These are phyloP conservation scores for Daldinia childiae DNA, from an alignment of 495 filamentous ascomycete species.

Conservation along the genomic window DNA sequence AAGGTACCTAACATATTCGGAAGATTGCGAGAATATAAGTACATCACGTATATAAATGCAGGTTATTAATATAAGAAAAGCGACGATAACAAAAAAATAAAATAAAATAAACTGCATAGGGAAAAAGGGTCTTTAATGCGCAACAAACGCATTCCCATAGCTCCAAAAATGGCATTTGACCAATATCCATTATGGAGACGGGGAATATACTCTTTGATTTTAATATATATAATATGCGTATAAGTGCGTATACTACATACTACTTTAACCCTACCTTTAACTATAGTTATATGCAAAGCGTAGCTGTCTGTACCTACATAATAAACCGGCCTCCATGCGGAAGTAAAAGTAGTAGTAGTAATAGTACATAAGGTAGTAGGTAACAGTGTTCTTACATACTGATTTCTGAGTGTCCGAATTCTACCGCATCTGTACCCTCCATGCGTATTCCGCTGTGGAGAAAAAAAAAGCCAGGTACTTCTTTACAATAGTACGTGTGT, in stretches of 20 bases:
- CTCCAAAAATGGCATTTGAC: constrained; percentile 41
- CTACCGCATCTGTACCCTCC: constrained; percentile 31
- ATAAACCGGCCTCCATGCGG: neutral
- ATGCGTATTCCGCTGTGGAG: constrained; percentile 40
- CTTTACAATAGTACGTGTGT: neutral
- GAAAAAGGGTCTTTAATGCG: constrained; percentile 27
- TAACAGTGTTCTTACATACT: neutral
- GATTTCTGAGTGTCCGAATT: constrained; percentile 34
- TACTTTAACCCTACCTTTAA: constrained; percentile 5
- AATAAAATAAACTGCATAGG: constrained; percentile 1
- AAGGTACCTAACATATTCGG: constrained; percentile 27
- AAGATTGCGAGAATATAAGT: constrained; percentile 39
- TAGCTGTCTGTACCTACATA: constrained; percentile 8
- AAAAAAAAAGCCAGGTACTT: constrained; percentile 16
- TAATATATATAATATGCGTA: too few relatives aligned
- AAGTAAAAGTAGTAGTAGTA: neutral
- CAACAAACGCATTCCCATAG: constrained; percentile 35
- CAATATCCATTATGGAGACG: constrained; percentile 34
- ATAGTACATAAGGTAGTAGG: too few relatives aligned
- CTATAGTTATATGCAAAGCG: neutral
- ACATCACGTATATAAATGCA: too few relatives aligned
- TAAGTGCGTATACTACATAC: constrained; percentile 4
- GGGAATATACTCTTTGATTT: neutral
- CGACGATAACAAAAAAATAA: neutral
- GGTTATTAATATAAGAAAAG: neutral